Evolutionary conservation across 441 rosid genomes (phyloP).

Genomic region (Daphne laureola): DNA sequence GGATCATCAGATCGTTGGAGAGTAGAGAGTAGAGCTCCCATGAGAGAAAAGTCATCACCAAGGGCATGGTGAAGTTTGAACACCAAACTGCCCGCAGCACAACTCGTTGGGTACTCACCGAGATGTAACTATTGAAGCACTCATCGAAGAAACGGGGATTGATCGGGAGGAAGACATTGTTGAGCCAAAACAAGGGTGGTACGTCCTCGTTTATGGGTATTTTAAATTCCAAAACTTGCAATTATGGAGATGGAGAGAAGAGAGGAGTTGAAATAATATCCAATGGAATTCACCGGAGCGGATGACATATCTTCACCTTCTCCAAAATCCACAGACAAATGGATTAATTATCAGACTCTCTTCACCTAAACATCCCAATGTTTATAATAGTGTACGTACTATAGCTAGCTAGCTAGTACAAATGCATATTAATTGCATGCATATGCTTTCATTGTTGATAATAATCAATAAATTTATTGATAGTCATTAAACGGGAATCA

Average conservation of each 20-base stretch:
- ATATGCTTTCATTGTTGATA: too few relatives aligned
- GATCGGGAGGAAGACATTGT: slow-evolving; percentile 38
- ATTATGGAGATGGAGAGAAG: slow-evolving; percentile 27
- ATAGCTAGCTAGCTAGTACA: too few relatives aligned
- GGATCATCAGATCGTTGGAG: slow-evolving; percentile 35
- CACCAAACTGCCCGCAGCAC: slow-evolving; percentile 29
- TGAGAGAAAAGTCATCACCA: slow-evolving; percentile 45
- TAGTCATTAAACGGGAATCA: too few relatives aligned
- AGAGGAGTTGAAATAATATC: slow-evolving; percentile 37
- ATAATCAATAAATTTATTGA: too few relatives aligned
- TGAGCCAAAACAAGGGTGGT: slow-evolving; percentile 26
- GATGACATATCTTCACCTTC: too few relatives aligned
- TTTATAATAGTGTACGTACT: too few relatives aligned
- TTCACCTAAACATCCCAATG: too few relatives aligned
- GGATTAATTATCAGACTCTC: too few relatives aligned
- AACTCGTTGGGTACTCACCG: slow-evolving; percentile 31
- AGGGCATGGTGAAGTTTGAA: slow-evolving; percentile 48
- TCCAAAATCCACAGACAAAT: too few relatives aligned
- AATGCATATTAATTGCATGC: too few relatives aligned
- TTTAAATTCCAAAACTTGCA: slow-evolving; percentile 28
- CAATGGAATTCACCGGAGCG: slow-evolving; percentile 38
- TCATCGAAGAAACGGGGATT: slow-evolving; percentile 38
- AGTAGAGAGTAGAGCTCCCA: slow-evolving; percentile 48
- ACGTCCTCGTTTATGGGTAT: slow-evolving; percentile 28
- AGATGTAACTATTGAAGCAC: slow-evolving; percentile 40